These are phyloP conservation scores for Hymenoscyphus linearis DNA, from an alignment of 2,329 filamentous ascomycete species.

Conservation along the genomic window DNA sequence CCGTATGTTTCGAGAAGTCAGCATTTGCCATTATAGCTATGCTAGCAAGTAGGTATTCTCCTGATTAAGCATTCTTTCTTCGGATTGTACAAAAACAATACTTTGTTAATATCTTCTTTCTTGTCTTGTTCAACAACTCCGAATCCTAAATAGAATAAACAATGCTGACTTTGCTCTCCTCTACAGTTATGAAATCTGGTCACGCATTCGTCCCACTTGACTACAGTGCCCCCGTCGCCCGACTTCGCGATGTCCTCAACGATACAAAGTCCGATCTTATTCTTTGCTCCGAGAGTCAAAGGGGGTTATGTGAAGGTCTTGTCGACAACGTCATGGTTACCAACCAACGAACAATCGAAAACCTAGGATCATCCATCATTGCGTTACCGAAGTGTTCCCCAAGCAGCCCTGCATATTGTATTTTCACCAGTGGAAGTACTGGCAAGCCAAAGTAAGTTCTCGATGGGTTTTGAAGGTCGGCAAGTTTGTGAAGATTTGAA, in stretches of 20 bases:
- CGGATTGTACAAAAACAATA: background rate
- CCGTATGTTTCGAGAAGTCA: slow-evolving; percentile 31
- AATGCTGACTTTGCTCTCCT: background rate
- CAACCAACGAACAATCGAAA: slow-evolving; percentile 3
- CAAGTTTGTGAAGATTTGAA: too few relatives aligned
- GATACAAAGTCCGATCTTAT: slow-evolving; percentile 11
- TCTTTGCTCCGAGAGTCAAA: slow-evolving; percentile 8
- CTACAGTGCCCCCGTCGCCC: slow-evolving; percentile 25
- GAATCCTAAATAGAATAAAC: background rate
- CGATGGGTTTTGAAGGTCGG: too few relatives aligned
- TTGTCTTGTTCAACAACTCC: too few relatives aligned
- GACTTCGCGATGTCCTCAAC: slow-evolving; percentile 18
- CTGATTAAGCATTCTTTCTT: background rate
- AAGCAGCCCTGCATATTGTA: slow-evolving; percentile 15
- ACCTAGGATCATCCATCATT: background rate
- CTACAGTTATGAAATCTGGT: slow-evolving; percentile 24
- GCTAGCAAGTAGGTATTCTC: slow-evolving; percentile 13
- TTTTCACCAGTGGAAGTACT: slow-evolving; percentile 32
- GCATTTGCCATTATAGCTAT: slow-evolving; percentile 20
- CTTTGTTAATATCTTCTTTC: background rate
- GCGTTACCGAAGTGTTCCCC: slow-evolving; percentile 1
- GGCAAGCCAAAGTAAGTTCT: slow-evolving; percentile 20
- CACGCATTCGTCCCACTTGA: slow-evolving; percentile 31
- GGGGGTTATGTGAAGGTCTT: slow-evolving; percentile 1
- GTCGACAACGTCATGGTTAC: slow-evolving; percentile 3